Evolutionary conservation across 805 yeast species (phyloP).

Genomic region (Huiozyma sinensis): DNA sequence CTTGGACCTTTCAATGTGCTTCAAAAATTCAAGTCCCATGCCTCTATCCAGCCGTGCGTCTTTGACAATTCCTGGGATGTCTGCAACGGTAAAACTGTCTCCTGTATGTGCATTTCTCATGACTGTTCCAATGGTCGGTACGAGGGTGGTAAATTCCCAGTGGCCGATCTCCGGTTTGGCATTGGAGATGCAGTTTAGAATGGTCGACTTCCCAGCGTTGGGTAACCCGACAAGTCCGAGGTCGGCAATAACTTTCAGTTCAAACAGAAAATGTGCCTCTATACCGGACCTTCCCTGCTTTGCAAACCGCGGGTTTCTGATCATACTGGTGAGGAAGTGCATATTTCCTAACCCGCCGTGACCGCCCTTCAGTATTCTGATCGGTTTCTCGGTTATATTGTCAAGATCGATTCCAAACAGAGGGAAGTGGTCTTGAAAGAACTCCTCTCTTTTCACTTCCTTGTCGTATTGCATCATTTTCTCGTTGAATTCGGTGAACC

Average conservation of each 20-base stretch:
- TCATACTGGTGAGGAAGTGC: conserved; percentile 77
- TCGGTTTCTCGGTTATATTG: conserved; percentile 52
- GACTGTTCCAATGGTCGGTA: conserved; percentile 87
- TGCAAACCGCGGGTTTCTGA: conserved; percentile 84
- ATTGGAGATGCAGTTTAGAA: conserved; percentile 73
- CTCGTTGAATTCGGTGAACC: conserved; percentile 53
- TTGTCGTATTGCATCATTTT: conserved; percentile 58
- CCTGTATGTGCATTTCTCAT: conserved; percentile 45
- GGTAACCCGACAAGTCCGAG: conserved; percentile 92
- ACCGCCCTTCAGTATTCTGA: conserved; percentile 72
- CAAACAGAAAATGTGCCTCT: conserved; percentile 60
- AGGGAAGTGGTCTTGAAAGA: conserved; percentile 61
- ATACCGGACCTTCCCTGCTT: conserved; percentile 68
- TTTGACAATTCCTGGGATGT: conserved; percentile 88
- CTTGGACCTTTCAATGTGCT: conserved; percentile 86
- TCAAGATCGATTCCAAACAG: conserved; percentile 67
- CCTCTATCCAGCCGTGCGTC: conserved; percentile 84
- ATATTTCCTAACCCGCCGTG: conserved; percentile 92
- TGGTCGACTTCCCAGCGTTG: conserved; percentile 91
- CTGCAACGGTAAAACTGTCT: conserved; percentile 80
- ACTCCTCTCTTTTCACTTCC: conserved; percentile 46
- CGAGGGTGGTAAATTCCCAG: conserved; percentile 93
- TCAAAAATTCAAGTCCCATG: conserved; percentile 83
- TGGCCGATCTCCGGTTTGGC: conserved; percentile 91
- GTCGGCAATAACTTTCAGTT: conserved; percentile 82